phyloP scores from a whole-genome alignment of 306 rosid species.

The Adenanthera pavonina region DNA sequence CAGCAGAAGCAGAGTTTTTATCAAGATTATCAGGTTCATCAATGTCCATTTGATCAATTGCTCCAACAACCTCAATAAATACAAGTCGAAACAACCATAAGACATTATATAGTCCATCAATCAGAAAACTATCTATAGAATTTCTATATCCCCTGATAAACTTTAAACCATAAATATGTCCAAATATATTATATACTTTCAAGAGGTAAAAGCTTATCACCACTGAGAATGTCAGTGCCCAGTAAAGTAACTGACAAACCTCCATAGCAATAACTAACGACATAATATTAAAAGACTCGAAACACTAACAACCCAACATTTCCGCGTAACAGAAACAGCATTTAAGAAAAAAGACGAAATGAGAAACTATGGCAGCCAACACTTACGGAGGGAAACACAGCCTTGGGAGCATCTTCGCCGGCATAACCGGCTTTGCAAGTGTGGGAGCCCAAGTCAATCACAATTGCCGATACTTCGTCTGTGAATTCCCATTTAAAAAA shows the following conservation, averaged over 20 bases:
- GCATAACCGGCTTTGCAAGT: constrained; percentile 99
- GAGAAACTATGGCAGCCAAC: background rate
- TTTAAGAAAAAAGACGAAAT: background rate
- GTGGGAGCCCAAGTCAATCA: constrained; percentile 91
- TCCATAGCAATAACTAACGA: background rate
- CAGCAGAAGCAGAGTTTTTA: constrained; percentile 67
- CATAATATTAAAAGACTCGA: background rate
- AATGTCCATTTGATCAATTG: constrained; percentile 91
- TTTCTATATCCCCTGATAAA: background rate
- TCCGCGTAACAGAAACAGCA: background rate
- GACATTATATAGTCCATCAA: constrained; percentile 5
- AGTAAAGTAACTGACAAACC: background rate
- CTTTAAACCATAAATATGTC: constrained; percentile 14
- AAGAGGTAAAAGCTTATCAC: constrained; percentile 15
- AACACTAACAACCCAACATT: constrained; percentile 18
- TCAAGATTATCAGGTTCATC: constrained; percentile 74
- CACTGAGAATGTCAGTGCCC: constrained; percentile 25
- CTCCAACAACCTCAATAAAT: constrained; percentile 79
- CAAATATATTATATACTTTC: background rate
- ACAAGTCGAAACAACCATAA: constrained; percentile 27
- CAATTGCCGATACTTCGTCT: constrained; percentile 97
- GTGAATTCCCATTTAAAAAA: constrained; percentile 19
- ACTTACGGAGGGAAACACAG: constrained; percentile 93
- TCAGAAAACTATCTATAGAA: constrained; percentile 8
- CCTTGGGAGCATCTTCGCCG: constrained; percentile 99